Base-by-base conservation (phyloP, 225 moss, liverwort and hornwort genomes). In the Sphagnum tenellum region DNA sequence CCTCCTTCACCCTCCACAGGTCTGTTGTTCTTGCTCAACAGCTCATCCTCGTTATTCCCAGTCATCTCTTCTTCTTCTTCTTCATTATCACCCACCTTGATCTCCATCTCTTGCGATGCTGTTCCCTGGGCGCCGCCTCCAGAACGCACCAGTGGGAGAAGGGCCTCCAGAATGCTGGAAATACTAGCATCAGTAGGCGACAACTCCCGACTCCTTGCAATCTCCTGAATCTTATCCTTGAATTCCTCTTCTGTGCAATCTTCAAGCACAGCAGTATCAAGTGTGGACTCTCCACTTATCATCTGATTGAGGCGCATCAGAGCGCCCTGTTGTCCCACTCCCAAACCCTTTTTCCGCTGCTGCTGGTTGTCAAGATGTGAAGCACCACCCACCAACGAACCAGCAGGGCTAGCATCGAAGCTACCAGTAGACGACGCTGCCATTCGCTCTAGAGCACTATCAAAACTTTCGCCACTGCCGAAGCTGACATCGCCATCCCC, bases 361-460 rank as follows among this genome's bases (percentile, higher is more conserved):
- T 29, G 29, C 29, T 29, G 29, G 29, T 29, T 29, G 29, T 74
- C 86, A 66, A 82, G 67, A 7, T 70, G 70, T 13, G 73, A 69
- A 29, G 29, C 29, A 59, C 62, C 67, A 47, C 60, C 72, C 29
- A 53, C 72, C 14, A 70, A 48, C 50, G 85, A 88, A 66, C 79
- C 87, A 47, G 80, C 78, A 8, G 90, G 90, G 63, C 84, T 88
- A 9, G 67, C 67, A 50, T 88, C 85, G 60, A 76, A 71, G 73
- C 86, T 88, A 12, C 88, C 66, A 47, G 69, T 78, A 50, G 89
- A 89, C 29, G 83, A 87, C 44, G 87, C 79, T 51, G 87, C 91
- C 80, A 91, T 82, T 56, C 87, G 85, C 69, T 94, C 94, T 75
- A 91, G 76, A 47, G 94, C 94, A 64, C 94, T 94, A 72, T 87